These are phyloP conservation scores for Phylloporus sp. DNA, from an alignment of 768 basidiomycete genomes.

Conservation along the genomic window DNA sequence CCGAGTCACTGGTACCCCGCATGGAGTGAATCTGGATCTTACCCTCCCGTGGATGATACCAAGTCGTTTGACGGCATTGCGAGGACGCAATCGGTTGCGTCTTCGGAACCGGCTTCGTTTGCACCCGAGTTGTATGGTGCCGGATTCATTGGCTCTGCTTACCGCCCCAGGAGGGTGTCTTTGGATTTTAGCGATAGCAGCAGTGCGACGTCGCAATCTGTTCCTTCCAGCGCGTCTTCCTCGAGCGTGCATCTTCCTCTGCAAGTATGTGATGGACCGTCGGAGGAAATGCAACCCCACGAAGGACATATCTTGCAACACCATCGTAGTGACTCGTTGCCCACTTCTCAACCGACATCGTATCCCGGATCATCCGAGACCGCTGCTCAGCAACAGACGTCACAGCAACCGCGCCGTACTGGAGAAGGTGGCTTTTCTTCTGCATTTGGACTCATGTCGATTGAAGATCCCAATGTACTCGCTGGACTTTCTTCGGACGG, in stretches of 20 bases:
- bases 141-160: slow-evolving; percentile 20
- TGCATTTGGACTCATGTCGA: slow-evolving; percentile 70
- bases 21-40: slow-evolving; percentile 26
- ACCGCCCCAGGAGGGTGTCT: slow-evolving; percentile 31
- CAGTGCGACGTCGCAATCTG: slow-evolving; percentile 39
- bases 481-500: slow-evolving; percentile 55
- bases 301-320: slow-evolving; percentile 11
- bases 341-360: slow-evolving; percentile 10
- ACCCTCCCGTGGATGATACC: slow-evolving; percentile 26
- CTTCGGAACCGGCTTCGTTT: slow-evolving; percentile 23
- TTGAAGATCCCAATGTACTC: slow-evolving; percentile 68
- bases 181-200: slow-evolving; percentile 42
- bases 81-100: slow-evolving; percentile 16
- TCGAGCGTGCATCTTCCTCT: slow-evolving; percentile 50
- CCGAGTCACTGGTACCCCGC: slow-evolving; percentile 19
- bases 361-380: slow-evolving; percentile 1
- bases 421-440: slow-evolving; percentile 46
- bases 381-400: slow-evolving; percentile 3
- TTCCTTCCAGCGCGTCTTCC: slow-evolving; percentile 51
- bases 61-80: slow-evolving; percentile 22
- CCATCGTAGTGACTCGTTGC: slow-evolving; percentile 16
- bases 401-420: slow-evolving; percentile 11
- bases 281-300: slow-evolving; percentile 28
- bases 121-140: slow-evolving; percentile 17
- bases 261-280: slow-evolving; percentile 22